Percentiles rank a stretch among this genome's conserved stretches.
These are phyloP conservation scores for Panaeolus papilionaceus DNA, from an alignment of 768 basidiomycete species.

Conservation along the genomic window DNA sequence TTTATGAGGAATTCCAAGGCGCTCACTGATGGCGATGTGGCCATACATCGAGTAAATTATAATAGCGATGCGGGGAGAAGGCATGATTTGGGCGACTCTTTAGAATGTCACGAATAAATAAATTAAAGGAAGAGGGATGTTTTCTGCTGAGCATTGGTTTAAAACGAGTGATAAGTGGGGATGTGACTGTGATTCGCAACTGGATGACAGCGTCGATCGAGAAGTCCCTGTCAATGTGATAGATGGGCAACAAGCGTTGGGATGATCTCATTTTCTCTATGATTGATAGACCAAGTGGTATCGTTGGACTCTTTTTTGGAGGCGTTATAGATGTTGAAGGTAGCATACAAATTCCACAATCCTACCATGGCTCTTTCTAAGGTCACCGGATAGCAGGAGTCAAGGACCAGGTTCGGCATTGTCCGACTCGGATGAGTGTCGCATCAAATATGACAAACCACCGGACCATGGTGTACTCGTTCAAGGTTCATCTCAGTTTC, in stretches of 20 bases:
- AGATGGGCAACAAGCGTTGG: too few relatives aligned
- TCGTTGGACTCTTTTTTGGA: too few relatives aligned
- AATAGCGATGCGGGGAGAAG: constrained; percentile 62
- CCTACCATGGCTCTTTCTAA: too few relatives aligned
- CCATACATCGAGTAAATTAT: constrained; percentile 79
- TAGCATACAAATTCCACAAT: too few relatives aligned
- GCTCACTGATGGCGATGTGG: constrained; percentile 72
- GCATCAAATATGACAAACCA: background rate
- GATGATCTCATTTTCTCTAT: too few relatives aligned
- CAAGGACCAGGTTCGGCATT: background rate
- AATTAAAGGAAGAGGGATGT: background rate
- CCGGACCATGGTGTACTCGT: background rate
- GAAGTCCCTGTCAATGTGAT: background rate
- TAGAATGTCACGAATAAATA: background rate
- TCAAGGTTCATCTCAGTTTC: background rate
- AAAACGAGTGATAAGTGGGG: background rate
- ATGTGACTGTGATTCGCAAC: background rate
- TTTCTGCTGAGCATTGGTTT: background rate
- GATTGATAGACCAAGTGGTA: too few relatives aligned
- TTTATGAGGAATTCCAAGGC: background rate
- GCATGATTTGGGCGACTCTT: constrained; percentile 33
- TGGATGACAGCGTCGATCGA: background rate
- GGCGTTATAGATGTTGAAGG: too few relatives aligned
- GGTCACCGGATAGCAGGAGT: background rate
- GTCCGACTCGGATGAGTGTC: background rate